These are phyloP conservation scores for Daldinia caldariorum DNA, from an alignment of 495 filamentous ascomycete species.

Conservation along the genomic window DNA sequence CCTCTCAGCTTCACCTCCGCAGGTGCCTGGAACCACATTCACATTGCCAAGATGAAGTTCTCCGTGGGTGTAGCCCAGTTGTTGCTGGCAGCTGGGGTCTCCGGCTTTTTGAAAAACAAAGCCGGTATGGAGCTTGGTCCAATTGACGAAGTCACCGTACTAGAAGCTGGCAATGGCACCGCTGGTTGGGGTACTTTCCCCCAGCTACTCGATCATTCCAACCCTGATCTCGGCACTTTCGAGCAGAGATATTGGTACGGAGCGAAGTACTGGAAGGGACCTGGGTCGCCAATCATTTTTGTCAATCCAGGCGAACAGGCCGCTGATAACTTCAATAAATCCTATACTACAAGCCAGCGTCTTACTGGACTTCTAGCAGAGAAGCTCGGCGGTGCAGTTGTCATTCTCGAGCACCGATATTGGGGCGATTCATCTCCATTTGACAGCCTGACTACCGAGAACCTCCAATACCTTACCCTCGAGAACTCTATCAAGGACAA, in stretches of 20 bases:
- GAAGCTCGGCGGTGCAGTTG: conserved; percentile 65
- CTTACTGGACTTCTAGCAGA: conserved; percentile 64
- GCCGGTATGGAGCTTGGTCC: conserved; percentile 48
- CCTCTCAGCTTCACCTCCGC: conserved; percentile 9
- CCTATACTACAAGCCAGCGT: conserved; percentile 63
- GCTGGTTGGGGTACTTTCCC: conserved; percentile 56
- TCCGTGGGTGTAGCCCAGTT: conserved; percentile 40
- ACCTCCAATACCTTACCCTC: conserved; percentile 69
- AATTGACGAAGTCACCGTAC: conserved; percentile 35
- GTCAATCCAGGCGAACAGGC: conserved; percentile 70
- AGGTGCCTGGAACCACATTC: conserved; percentile 36
- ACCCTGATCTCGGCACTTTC: conserved; percentile 66
- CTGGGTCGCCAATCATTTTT: conserved; percentile 63
- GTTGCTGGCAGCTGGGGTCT: conserved; percentile 43
- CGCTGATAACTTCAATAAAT: conserved; percentile 61
- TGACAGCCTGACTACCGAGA: conserved; percentile 61
- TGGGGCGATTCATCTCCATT: conserved; percentile 72
- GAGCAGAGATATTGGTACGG: conserved; percentile 67
- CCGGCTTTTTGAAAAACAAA: conserved; percentile 36
- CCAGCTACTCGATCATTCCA: conserved; percentile 66
- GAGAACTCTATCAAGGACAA: conserved; percentile 70
- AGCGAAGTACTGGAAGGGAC: conserved; percentile 63
- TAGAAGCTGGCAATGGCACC: conserved; percentile 20
- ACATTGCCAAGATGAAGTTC: conserved; percentile 43
- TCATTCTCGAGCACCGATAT: conserved; percentile 68